Conservation (phyloP, 192 early-diverging fungal genomes). For the Tieghemiomyces parasiticus region DNA sequence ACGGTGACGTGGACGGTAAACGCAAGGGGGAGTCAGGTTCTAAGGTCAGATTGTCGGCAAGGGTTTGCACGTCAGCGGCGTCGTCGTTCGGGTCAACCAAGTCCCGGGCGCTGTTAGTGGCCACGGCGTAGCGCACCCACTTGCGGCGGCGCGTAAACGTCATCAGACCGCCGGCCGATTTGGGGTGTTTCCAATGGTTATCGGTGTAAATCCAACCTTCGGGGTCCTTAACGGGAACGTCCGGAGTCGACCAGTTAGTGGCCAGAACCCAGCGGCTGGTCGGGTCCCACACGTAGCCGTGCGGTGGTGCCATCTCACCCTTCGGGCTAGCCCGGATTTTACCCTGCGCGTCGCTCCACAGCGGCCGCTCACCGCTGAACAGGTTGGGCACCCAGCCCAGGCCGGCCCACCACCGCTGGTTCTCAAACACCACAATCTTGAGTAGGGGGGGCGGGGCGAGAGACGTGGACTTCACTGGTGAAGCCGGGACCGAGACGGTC, state of each 20-base stretch:
- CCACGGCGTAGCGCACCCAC: constrained; percentile 26
- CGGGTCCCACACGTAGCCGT: constrained; percentile 39
- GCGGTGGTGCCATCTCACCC: constrained; percentile 34
- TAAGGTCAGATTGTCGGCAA: too few species aligned
- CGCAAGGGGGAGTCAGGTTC: too few species aligned
- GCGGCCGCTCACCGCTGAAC: constrained; percentile 38
- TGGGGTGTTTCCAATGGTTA: constrained; percentile 44
- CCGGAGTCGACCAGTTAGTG: constrained; percentile 21
- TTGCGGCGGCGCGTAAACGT: constrained; percentile 44
- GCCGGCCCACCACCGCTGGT: constrained; percentile 69
- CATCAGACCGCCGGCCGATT: constrained; percentile 24
- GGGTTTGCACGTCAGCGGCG: too few species aligned
- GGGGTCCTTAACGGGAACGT: constrained; percentile 28
- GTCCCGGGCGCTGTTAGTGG: too few species aligned
- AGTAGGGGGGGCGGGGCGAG: constrained; percentile 13
- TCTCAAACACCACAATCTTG: constrained; percentile 39
- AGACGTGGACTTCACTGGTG: too few species aligned
- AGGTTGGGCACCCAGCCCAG: constrained; percentile 57
- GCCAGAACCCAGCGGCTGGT: constrained; percentile 40
- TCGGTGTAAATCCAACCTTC: constrained; percentile 56
- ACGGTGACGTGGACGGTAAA: too few species aligned
- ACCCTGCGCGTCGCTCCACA: constrained; percentile 54
- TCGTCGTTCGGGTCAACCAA: too few species aligned
- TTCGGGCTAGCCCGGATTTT: constrained; percentile 29
- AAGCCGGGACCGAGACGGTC: constrained; percentile 22